Conservation (phyloP, 768 basidiomycete genomes). For the Lentinula sp. region DNA sequence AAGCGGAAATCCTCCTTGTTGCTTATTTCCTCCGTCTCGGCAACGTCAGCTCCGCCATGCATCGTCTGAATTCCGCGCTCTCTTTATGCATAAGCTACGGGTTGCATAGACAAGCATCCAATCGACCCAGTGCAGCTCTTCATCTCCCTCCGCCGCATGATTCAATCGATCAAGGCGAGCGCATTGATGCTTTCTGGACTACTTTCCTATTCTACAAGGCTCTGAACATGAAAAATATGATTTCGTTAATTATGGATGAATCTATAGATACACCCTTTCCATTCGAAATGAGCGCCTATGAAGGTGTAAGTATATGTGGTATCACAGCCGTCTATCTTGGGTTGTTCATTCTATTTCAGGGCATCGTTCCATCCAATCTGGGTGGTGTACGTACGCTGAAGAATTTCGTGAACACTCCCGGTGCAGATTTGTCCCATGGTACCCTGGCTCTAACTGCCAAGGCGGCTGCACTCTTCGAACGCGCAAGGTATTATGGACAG, state of each 20-base stretch:
- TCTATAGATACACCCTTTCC: constrained; percentile 37
- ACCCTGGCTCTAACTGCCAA: constrained; percentile 6
- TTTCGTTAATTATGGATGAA: constrained; percentile 19
- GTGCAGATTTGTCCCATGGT: constrained; percentile 2
- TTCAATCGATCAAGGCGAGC: constrained; percentile 27
- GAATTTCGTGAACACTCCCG: constrained; percentile 10
- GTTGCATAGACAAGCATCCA: constrained; percentile 8
- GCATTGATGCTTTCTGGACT: constrained; percentile 33
- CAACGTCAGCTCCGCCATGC: constrained; percentile 13
- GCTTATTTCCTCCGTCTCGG: constrained; percentile 14
- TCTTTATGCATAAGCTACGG: constrained; percentile 14
- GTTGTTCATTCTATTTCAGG: constrained; percentile 10
- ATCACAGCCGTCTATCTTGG: neutral
- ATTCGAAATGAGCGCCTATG: constrained; percentile 12
- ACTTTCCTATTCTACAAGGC: constrained; percentile 27
- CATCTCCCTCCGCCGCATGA: constrained; percentile 17
- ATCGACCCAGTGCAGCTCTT: neutral
- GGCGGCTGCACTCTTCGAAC: constrained; percentile 13
- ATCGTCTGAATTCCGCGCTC: constrained; percentile 13
- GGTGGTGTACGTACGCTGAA: constrained; percentile 8
- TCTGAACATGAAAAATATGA: constrained; percentile 21
- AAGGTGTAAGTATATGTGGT: constrained; percentile 8
- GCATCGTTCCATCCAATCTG: constrained; percentile 8
- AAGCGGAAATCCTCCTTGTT: constrained; percentile 35
- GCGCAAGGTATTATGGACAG: constrained; percentile 15